These are phyloP conservation scores for Puccinia triticina DNA, from an alignment of 1,284 basidiomycete species.

Conservation along the genomic window DNA sequence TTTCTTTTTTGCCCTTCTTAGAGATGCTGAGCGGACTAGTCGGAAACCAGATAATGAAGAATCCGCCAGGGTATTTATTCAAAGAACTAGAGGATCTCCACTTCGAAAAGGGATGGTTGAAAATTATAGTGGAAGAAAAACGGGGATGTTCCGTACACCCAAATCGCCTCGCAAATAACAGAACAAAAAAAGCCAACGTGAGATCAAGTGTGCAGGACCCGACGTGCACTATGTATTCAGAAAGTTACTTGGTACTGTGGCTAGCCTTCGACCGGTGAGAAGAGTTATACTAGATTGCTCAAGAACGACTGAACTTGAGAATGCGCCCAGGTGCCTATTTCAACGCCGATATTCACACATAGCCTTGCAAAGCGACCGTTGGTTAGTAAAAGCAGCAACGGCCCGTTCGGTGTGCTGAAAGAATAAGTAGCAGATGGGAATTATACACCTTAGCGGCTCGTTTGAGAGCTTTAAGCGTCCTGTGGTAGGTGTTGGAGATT, in stretches of 20 bases:
- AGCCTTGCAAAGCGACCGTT: neutral
- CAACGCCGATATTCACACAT: neutral
- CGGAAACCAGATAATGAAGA: slow-evolving; percentile 12
- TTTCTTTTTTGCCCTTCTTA: neutral
- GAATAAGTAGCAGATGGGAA: neutral
- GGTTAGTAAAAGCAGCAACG: neutral
- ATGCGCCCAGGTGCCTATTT: neutral
- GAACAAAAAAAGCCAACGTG: neutral
- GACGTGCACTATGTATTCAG: neutral
- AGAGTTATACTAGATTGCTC: neutral
- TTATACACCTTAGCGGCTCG: neutral
- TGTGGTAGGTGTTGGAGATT: neutral
- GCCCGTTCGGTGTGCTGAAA: neutral
- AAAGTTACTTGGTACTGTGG: neutral
- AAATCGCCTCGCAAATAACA: slow-evolving; percentile 13
- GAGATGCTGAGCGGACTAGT: neutral
- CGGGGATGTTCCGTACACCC: neutral
- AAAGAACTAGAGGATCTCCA: neutral
- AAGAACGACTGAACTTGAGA: neutral
- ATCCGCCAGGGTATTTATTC: slow-evolving; percentile 22
- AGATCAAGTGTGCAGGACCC: no score
- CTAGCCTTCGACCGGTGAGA: neutral
- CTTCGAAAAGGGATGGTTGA: neutral
- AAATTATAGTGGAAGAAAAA: neutral
- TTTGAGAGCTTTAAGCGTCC: neutral